Evolutionary conservation across 2,329 filamentous ascomycete species (phyloP).

Genomic region (Fusarium verticillioides): DNA sequence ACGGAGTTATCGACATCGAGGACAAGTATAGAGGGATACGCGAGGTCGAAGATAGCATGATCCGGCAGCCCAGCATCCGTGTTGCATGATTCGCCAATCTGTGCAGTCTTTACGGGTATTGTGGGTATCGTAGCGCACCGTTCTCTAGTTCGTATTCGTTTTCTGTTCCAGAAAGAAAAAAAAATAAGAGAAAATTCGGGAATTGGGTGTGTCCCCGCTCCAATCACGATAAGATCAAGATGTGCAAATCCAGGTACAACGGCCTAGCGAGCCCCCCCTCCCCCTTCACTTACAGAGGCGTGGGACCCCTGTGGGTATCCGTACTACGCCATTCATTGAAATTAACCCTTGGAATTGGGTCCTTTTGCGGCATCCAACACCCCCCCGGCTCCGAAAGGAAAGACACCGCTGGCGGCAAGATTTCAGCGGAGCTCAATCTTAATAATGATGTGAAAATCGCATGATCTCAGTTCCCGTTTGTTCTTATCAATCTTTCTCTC

Average conservation of each 20-base stretch:
- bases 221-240: slow-evolving; percentile 42
- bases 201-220: slow-evolving; percentile 22
- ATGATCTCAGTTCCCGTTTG: slow-evolving; percentile 10
- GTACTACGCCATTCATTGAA: slow-evolving; percentile 2
- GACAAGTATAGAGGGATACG: slow-evolving; percentile 24
- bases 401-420: slow-evolving; percentile 18
- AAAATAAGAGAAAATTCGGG: slow-evolving; percentile 10
- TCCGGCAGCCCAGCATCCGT: slow-evolving; percentile 32
- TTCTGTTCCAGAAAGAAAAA: slow-evolving; percentile 10
- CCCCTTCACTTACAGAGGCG: background rate
- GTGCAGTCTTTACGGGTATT: background rate
- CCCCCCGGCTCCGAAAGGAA: background rate
- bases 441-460: slow-evolving; percentile 27
- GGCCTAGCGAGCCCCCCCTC: slow-evolving; percentile 11
- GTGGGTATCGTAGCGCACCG: background rate
- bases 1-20: slow-evolving; percentile 12
- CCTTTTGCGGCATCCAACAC: background rate
- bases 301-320: slow-evolving; percentile 31
- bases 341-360: slow-evolving; percentile 17
- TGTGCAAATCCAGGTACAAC: slow-evolving; percentile 37
- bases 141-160: slow-evolving; percentile 40
- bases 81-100: slow-evolving; percentile 15
- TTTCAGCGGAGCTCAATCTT: slow-evolving; percentile 24
- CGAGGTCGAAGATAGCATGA: slow-evolving; percentile 41
- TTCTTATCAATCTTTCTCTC: slow-evolving; percentile 21